Evolutionary conservation across 305 asterid species (phyloP).

Genomic region (Fraxinus baroniana): DNA sequence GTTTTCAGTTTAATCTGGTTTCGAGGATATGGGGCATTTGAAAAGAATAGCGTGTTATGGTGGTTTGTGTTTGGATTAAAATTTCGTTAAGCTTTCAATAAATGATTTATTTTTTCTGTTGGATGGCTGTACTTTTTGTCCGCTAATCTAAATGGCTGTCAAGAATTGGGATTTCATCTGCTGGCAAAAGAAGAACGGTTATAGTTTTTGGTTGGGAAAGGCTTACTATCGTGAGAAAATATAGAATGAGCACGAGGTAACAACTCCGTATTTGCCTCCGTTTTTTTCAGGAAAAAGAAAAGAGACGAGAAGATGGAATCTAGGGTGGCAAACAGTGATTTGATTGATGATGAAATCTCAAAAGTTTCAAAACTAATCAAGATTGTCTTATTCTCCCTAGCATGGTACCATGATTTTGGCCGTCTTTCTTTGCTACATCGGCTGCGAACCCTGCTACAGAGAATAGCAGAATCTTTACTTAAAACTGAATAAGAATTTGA

Average conservation of each 20-base stretch:
- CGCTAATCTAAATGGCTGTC: neutral
- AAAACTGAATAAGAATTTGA: neutral
- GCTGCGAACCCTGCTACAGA: neutral
- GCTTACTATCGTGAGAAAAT: neutral
- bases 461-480: neutral
- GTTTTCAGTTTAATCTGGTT: neutral
- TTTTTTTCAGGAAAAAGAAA: neutral
- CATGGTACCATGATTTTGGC: neutral
- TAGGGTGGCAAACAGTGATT: neutral
- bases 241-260: neutral
- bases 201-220: neutral
- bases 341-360: neutral
- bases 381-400: neutral
- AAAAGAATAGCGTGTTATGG: constrained; percentile 27
- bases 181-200: neutral
- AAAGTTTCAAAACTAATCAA: neutral
- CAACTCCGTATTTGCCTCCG: neutral
- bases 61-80: constrained; percentile 32
- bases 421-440: neutral
- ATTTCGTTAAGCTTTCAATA: constrained; percentile 32
- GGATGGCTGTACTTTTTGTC: neutral
- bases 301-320: neutral
- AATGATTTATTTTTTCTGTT: constrained; percentile 12
- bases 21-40: constrained; percentile 13
- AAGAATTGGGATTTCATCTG: neutral